Evolutionary conservation across 345 rosid species (phyloP).

Genomic region (Citrus hindsii): DNA sequence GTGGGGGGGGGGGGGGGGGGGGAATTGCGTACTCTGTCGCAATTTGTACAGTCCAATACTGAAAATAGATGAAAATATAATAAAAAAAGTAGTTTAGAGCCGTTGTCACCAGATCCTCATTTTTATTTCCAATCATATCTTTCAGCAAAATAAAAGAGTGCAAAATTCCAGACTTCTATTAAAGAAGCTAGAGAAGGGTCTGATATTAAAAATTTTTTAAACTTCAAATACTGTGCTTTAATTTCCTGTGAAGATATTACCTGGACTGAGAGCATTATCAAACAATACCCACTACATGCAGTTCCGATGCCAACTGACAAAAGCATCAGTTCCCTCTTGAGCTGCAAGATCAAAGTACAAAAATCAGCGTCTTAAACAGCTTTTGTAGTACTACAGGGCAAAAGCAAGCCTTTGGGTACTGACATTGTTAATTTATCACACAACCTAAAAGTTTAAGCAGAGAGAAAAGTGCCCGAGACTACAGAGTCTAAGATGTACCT

Average conservation of each 20-base stretch:
- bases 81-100: not conserved
- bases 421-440: not conserved
- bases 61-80: not conserved
- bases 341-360: conserved; percentile 38
- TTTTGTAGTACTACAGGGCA: not conserved
- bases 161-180: not conserved
- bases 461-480: not conserved
- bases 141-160: not conserved
- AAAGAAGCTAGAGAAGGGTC: not conserved
- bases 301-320: conserved; percentile 78
- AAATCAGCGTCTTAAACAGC: conserved; percentile 10
- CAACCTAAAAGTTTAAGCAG: not conserved
- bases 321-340: conserved; percentile 73
- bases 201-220: not conserved
- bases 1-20: no score
- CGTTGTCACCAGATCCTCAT: not conserved
- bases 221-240: not conserved
- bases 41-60: not conserved
- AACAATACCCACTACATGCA: conserved; percentile 78
- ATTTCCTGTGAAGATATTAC: conserved; percentile 33
- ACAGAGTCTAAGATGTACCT: not conserved
- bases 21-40: not conserved
- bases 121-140: not conserved
- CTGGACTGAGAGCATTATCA: conserved; percentile 65
- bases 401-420: not conserved